Base-by-base conservation (phyloP, 495 filamentous ascomycete species). In the Trichoderma reesei region DNA sequence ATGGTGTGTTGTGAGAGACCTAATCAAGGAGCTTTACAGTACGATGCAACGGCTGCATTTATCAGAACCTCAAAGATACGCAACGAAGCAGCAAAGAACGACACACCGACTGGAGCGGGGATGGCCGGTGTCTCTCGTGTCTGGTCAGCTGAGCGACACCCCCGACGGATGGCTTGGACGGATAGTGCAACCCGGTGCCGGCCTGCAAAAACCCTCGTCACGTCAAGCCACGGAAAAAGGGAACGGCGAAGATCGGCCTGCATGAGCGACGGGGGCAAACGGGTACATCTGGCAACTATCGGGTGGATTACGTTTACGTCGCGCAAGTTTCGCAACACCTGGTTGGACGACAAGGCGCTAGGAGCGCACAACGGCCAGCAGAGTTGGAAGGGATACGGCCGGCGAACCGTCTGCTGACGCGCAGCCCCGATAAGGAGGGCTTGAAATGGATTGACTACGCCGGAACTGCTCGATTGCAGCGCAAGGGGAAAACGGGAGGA, bases 21-120 rank as follows among this genome's bases (percentile, higher is more conserved):
- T 56, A 34, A 33, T 16, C 7, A n/a, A 34, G 8, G 10, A 14
- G 18, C 18, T 2, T 13, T 11, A 31, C 2, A 34, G 51, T 6
- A 56, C 26, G 51, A 56, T 56, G 14, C 51, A 13, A 56, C 18
- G 51, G 26, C 6, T 11, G 26, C 51, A 34, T 56, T 56, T 34
- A 56, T 56, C 51, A 56, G 7, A 8, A 18, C 8, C 3, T 48
- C 44, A 9, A 9, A 56, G 51, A 56, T 56, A 33, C 31, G 26
- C 51, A 34, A 6, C 48, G 20, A 56, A 56, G 26, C 51, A 34
- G 11, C 48, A 9, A 56, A 56, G 26, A 31, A 11, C 51, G 11
- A 34, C 51, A 33, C 51, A 56, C 51, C 51, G 51, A 56, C 51
- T 56, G 51, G 51, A 14, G 51, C 51, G 51, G 51, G 51, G 51